A percentile compares a stretch with the other conserved stretches of the same genome.
phyloP scores from a whole-genome alignment of 176 grass and related monocot species.

The Carex cristatella region DNA sequence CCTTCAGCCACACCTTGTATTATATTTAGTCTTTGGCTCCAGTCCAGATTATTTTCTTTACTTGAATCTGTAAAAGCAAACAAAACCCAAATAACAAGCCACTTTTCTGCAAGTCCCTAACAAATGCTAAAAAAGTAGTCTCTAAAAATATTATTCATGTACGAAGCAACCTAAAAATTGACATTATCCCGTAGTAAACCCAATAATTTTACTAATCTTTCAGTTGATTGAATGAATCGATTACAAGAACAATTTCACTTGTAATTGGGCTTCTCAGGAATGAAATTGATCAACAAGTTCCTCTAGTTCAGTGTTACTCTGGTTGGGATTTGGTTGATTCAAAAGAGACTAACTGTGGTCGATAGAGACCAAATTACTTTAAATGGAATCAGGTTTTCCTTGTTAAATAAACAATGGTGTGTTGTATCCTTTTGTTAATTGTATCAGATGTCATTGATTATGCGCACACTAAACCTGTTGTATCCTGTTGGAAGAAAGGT shows the following conservation, averaged over 20 bases:
- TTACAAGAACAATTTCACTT: neutral
- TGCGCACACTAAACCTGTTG: neutral
- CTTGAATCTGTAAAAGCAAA: conserved; percentile 42
- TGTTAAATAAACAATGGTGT: neutral
- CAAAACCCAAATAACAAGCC: neutral
- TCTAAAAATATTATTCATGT: too few relatives aligned
- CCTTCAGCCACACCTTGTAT: conserved; percentile 79
- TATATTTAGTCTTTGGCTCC: conserved; percentile 52
- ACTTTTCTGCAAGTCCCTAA: neutral
- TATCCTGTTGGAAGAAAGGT: neutral
- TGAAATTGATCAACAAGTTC: neutral
- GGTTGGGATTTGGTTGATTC: neutral
- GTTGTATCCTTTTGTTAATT: neutral
- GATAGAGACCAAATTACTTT: neutral
- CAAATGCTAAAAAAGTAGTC: neutral
- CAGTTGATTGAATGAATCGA: neutral
- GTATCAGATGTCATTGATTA: neutral
- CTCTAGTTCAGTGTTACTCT: neutral
- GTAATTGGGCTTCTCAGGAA: neutral
- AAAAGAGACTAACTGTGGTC: neutral
- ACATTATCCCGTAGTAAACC: neutral
- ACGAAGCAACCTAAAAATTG: neutral
- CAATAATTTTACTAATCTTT: neutral
- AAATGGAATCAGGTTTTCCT: neutral
- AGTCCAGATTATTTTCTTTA: conserved; percentile 46